Base-by-base conservation (phyloP, 2,329 filamentous ascomycete species). In the Paracoccidioides lutzii region DNA sequence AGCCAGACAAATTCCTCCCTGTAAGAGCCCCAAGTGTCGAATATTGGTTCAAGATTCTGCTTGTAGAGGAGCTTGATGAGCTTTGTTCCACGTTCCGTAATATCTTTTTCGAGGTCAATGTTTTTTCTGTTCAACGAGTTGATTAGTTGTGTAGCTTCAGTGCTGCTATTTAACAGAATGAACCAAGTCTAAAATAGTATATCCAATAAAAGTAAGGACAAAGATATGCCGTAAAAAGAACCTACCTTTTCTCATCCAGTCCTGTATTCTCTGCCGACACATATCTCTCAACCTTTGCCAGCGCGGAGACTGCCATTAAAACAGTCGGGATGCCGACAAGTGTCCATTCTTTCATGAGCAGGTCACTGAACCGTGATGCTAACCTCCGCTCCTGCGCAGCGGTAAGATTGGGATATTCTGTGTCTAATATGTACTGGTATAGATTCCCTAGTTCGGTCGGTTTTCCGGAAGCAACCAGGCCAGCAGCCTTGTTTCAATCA, bases 1-100 rank as follows among this genome's bases (percentile, higher is more conserved):
- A 94, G 79, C 64, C 82, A 83, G 8, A 80, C 76, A 67, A 95
- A 89, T 37, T 73, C 68, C 22, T 53, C 46, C 4, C 59, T 61
- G 57, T 66, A 62, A 5, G 61, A 60, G 38, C 67, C 67, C 65
- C 67, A 69, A 5, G 61, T 61, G 28, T 55, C 40, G 55, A 68
- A 67, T 50, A 69, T 69, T 2, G 60, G 64, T n/a, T 62, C 61
- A 3, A 68, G 59, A 12, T 65, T 65, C 30, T 63, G 52, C 3
- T 61, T 60, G 57, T 69, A 69, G 51, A 69, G 61, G 12, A 57
- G 57, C 43, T 67, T 60, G 14, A 69, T 60, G 44, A 65, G 64
- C 41, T 62, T 61, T 22, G 64, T 62, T 9, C 67, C 67, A 37
- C 65, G 62, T 32, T 60, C 56, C 42, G 62, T 61, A 44, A 68